Base-by-base conservation (phyloP, 345 rosid species). In the Hibiscus mutabilis region DNA sequence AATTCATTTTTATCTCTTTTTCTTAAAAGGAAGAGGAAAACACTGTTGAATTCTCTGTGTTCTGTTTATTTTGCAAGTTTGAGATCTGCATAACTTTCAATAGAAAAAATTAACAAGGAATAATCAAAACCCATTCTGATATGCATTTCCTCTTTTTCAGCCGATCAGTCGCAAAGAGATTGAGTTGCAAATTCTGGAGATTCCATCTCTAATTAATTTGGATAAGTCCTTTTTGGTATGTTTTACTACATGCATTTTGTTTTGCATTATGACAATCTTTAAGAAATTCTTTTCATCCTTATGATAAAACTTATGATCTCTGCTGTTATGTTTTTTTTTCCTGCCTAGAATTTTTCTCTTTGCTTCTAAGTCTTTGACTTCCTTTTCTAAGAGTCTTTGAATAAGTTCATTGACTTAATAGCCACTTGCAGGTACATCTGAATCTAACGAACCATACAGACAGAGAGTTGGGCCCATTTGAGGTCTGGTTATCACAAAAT, bases 361-460 rank as follows among this genome's bases (percentile, higher is more conserved):
- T 19, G 3, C 51, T 37, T 37, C 42, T 60, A 14, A 60, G 40
- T 19, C 51, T 4, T 63, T 15, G 42, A 1, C 68, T 1, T 63
- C 29, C 40, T 35, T 24, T 62, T 62, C 6, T 1, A 62, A 10
- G 1, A 4, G 1, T 3, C 21, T 60, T 60, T 60, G 13, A 37
- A 18, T 37, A 5, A 62, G 8, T 35, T 62, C 12, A 37, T 37
- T 62, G 67, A 62, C 27, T 62, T 62, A 62, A 61, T 62, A 63
- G 24, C 56, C 73, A 24, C 66, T 74, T 64, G 37, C 82, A 95
- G 99, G 85, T 93, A 61, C 83, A 66, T 76, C 72, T 92, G 79
- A 92, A 84, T 75, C 89, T 95, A 73, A 74, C 75, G 73, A 92
- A 92, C 84, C 88, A 82, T 78, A 89, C 85, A 3, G 96, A 91